Evolutionary conservation across 2,329 filamentous ascomycete genomes (phyloP).

Genomic region (Xylaria multiplex): DNA sequence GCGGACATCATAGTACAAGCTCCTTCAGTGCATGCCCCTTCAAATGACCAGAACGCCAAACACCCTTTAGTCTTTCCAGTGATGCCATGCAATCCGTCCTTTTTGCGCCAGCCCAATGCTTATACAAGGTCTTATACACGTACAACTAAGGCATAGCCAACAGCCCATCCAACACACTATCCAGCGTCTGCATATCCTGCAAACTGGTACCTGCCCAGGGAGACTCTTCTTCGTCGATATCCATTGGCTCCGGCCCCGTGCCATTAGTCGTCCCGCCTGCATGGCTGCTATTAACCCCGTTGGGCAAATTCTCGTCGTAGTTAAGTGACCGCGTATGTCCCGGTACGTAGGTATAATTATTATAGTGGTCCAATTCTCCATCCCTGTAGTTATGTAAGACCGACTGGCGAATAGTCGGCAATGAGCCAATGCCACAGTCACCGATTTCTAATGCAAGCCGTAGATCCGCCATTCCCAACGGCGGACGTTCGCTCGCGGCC

Average conservation of each 20-base stretch:
- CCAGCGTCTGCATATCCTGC: conserved; percentile 62
- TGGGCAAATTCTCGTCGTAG: conserved; percentile 41
- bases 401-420: conserved; percentile 77
- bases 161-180: conserved; percentile 67
- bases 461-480: conserved; percentile 81
- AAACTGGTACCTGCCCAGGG: conserved; percentile 70
- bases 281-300: conserved; percentile 25
- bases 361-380: conserved; percentile 75
- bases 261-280: conserved; percentile 55
- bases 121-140: conserved; percentile 18
- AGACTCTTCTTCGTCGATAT: conserved; percentile 62
- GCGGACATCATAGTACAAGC: conserved; percentile 23
- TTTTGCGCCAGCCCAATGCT: conserved; percentile 38
- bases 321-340: conserved; percentile 47
- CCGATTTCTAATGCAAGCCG: conserved; percentile 79
- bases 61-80: conserved; percentile 36
- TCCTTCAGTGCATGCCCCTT: conserved; percentile 18
- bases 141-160: conserved; percentile 55
- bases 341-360: conserved; percentile 66
- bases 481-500: conserved; percentile 74
- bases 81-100: conserved; percentile 30
- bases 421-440: conserved; percentile 79
- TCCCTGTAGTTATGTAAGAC: conserved; percentile 79
- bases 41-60: conserved; percentile 30
- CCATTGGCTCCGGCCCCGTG: conserved; percentile 63